phyloP scores from a whole-genome alignment of 139 green algal genomes.

The Eudorina sp. region DNA sequence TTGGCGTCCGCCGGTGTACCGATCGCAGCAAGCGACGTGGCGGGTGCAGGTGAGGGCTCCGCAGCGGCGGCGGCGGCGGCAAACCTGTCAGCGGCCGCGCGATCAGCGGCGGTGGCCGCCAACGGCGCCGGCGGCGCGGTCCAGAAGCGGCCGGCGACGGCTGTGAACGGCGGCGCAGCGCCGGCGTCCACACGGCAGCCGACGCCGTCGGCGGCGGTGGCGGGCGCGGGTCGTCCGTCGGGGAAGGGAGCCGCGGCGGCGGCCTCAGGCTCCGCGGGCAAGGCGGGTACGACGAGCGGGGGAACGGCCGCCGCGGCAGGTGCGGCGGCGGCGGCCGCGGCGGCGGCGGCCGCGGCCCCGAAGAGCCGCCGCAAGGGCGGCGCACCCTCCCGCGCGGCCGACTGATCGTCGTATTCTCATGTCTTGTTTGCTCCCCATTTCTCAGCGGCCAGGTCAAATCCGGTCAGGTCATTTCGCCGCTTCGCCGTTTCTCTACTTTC shows the following conservation, averaged over 20 bases:
- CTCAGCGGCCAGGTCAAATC: no score
- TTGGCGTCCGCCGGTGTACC: no score
- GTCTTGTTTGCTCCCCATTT: no score
- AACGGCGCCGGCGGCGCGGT: neutral
- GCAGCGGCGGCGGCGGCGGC: neutral
- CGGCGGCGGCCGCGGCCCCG: neutral
- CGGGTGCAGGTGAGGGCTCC: neutral
- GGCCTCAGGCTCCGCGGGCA: neutral
- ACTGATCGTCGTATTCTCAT: neutral
- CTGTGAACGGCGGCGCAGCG: neutral
- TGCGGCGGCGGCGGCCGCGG: neutral
- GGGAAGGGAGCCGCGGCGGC: neutral
- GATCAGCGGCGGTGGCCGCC: neutral
- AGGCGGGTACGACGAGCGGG: neutral
- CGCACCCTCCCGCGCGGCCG: conserved; percentile 10
- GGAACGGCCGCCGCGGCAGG: neutral
- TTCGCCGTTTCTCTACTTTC: no score
- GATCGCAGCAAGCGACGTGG: neutral
- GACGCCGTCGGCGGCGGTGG: neutral
- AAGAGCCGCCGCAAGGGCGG: conserved; percentile 43
- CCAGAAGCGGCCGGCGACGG: neutral
- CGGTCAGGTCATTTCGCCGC: no score
- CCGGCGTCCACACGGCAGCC: neutral
- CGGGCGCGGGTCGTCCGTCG: neutral
- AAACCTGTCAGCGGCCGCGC: neutral